phyloP scores from a whole-genome alignment of 192 early-diverging fungal species.

The Coemansia sp. region DNA sequence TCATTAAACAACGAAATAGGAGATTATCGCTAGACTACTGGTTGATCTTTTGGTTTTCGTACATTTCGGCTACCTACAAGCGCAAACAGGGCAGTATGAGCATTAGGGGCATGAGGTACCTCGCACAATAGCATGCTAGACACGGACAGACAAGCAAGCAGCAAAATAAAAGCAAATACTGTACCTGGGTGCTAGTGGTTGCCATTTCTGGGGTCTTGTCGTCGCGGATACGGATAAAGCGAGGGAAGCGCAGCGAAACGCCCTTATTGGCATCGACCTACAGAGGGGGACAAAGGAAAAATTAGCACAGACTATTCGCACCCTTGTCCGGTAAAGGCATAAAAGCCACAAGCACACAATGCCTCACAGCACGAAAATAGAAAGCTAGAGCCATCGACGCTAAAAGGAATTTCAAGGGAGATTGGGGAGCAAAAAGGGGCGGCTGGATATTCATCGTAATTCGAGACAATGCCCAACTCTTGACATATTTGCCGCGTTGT shows the following conservation, averaged over 20 bases:
- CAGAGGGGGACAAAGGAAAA: constrained; percentile 10
- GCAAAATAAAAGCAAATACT: constrained; percentile 16
- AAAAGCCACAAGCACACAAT: neutral
- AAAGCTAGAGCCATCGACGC: neutral
- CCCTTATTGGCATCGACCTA: constrained; percentile 81
- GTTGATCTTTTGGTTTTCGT: constrained; percentile 55
- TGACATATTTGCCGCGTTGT: neutral
- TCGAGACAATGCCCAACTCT: neutral
- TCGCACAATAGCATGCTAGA: neutral
- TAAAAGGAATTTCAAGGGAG: neutral
- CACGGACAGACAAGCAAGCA: neutral
- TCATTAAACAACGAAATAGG: neutral
- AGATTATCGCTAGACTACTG: constrained; percentile 7
- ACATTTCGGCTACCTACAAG: constrained; percentile 57
- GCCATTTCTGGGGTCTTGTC: constrained; percentile 94
- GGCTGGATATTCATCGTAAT: constrained; percentile 5
- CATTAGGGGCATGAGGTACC: neutral
- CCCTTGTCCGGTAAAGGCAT: neutral
- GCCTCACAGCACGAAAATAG: neutral
- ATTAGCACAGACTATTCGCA: neutral
- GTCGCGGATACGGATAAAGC: constrained; percentile 92
- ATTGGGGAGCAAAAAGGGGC: neutral
- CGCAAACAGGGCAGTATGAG: neutral
- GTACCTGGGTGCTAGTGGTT: constrained; percentile 81
- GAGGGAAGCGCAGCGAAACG: constrained; percentile 94